Base-by-base conservation (phyloP, 257 asterid genomes). In the Nyctanthes arbortristis region DNA sequence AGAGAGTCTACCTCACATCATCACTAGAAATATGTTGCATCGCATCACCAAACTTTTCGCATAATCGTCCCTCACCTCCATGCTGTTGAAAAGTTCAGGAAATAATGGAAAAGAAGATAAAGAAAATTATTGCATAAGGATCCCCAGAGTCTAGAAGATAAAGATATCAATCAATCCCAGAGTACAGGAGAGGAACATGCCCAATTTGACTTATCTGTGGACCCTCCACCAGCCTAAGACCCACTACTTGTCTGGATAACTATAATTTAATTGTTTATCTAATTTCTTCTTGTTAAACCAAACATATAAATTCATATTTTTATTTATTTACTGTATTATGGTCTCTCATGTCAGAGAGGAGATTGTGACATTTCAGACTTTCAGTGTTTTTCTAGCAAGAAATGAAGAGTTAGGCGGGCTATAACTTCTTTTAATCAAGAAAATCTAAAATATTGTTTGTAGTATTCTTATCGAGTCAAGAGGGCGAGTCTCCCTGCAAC, bases 31-130 rank as follows among this genome's bases (percentile, higher is more conserved):
- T 40, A 70, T 77, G 75, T 79, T 89, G 85, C 91, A 93, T 85
- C 63, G 93, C 83, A 34, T 69, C 71, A 56, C 84, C 87, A 73
- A 80, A 91, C 75, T 79, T 82, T 71, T 87, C 95, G 70, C 87
- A 65, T 39, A 93, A 73, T 49, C 77, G 84, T 49, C 96, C 98
- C 89, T 93, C 99, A 35, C 89, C 97, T 78, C 96, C 96, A 30
- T 82, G 84, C 99, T 93, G 84, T 70, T 65, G 67, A 33, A 30
- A 74, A 45, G 40, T 60, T 63, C 28, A 59, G 60, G 66, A 63
- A 52, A 64, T 37, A 66, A 25, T 47, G 58, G 18, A 27, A 60
- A 43, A 56, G 35, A 60, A 56, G 54, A 55, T 58, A 60, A 71
- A 67, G 61, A 33, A 65, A 73, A 52, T 39, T 35, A 37, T 57